These are phyloP conservation scores for Cenchrus purpureus DNA, from an alignment of 176 grass and related monocot genomes.

Conservation along the genomic window DNA sequence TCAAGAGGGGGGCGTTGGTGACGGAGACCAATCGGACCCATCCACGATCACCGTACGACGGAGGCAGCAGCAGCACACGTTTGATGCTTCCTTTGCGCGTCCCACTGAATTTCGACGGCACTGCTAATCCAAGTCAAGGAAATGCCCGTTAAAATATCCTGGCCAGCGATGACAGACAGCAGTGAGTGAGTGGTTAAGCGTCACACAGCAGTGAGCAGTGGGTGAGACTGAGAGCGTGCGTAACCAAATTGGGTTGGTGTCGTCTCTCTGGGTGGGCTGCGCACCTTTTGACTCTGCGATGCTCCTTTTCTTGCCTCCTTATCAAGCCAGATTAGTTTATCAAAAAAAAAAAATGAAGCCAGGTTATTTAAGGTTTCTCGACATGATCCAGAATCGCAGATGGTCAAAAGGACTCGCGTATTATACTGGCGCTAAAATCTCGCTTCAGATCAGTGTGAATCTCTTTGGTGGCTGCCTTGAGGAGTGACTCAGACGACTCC, in stretches of 20 bases:
- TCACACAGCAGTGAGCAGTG: neutral
- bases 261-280: neutral
- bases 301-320: neutral
- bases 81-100: too few species aligned
- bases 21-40: neutral
- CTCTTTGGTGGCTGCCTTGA: neutral
- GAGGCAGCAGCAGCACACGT: too few species aligned
- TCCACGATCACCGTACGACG: neutral
- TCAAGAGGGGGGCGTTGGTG: constrained; percentile 1
- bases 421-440: neutral
- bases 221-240: neutral
- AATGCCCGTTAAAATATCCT: constrained; percentile 18
- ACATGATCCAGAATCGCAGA: neutral
- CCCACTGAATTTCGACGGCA: neutral
- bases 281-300: neutral
- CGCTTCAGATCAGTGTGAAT: neutral
- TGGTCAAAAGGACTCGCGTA: neutral
- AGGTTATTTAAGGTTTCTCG: neutral
- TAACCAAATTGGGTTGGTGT: constrained; percentile 17
- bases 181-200: neutral
- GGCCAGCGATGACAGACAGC: constrained; percentile 2
- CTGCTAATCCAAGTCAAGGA: constrained; percentile 18
- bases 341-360: neutral
- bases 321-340: neutral
- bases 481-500: neutral